Base-by-base conservation (phyloP, 2,329 filamentous ascomycete species). In the Trichoderma sp. region DNA sequence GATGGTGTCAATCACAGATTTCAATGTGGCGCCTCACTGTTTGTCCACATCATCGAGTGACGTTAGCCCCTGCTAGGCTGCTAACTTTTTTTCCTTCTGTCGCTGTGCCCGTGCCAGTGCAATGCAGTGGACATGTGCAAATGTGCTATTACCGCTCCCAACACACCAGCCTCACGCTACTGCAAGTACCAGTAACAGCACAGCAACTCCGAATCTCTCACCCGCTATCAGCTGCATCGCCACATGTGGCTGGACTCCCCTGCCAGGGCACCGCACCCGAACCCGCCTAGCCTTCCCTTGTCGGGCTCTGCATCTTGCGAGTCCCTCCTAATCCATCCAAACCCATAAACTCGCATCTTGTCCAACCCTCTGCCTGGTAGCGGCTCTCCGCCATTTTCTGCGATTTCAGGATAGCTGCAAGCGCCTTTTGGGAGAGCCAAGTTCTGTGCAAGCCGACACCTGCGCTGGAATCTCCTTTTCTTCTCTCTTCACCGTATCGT, bases 221-320 rank as follows among this genome's bases (percentile, higher is more conserved):
- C 34, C 34, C 34, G 2, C 18, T 21, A n/a, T 60, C 57, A 60
- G 57, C 57, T 34, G 64, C 71, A 69, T 72, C 63, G 71, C 71
- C 67, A 72, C 71, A 70, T 70, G 71, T 72, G 71, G 71, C 71
- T 72, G 56, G 53, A 21, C 18, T 61, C 12, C 71, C 68, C 73
- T 73, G 73, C 72, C 75, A 73, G 71, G 73, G 73, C 73, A 71
- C 53, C 70, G 71, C 73, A 34, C 71, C 71, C 73, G 71, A 67
- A 74, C 65, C 56, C 64, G 72, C 73, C 76, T 78, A 77, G 53
- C 64, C 18, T 77, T 74, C 73, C 75, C 73, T 76, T 69, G 73
- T 80, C 76, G 76, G 78, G 79, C 79, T 80, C 77, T 73, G 79
- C 76, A 77, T 76, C 75, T 76, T 76, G 77, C 74, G 75, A 78